phyloP scores from a whole-genome alignment of 2,329 filamentous ascomycete species.

The Clonostachys rosea region DNA sequence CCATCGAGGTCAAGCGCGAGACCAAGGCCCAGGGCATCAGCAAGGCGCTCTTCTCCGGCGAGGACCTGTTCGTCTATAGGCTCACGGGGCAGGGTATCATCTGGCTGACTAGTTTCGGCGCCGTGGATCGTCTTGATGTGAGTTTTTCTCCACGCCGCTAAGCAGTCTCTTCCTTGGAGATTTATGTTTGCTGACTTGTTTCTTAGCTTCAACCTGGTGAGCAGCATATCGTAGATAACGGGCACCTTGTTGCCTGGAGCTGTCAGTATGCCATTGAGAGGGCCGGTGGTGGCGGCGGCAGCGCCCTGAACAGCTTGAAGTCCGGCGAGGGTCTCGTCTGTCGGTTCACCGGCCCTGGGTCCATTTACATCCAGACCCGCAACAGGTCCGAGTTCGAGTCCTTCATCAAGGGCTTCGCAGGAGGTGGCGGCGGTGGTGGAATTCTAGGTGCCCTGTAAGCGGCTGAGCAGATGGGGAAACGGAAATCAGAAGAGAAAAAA shows the following conservation, averaged over 20 bases:
- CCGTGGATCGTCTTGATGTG: constrained; percentile 11
- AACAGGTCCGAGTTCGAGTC: constrained; percentile 39
- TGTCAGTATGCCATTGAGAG: constrained; percentile 13
- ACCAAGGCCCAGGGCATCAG: constrained; percentile 10
- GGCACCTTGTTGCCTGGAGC: constrained; percentile 26
- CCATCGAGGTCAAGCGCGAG: constrained; percentile 8
- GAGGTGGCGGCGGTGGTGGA: no score
- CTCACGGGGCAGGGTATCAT: constrained; percentile 8
- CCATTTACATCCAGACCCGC: constrained; percentile 87
- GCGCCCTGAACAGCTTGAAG: no score
- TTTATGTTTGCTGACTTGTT: neutral
- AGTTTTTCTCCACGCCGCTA: neutral
- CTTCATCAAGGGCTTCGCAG: no score
- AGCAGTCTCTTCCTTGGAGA: neutral
- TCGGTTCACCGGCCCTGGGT: constrained; percentile 88
- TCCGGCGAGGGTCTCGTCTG: constrained; percentile 88
- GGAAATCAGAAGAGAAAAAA: no score
- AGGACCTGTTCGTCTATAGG: constrained; percentile 11
- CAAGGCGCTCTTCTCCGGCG: constrained; percentile 11
- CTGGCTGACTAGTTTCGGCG: constrained; percentile 12
- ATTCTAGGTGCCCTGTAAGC: no score
- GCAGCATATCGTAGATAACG: constrained; percentile 57
- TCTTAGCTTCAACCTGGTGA: constrained; percentile 10
- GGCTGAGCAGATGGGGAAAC: no score
- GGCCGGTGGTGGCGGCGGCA: constrained; percentile 1